Evolutionary conservation across 176 grass and related monocot species (phyloP).

Genomic region (Phoenix dactylifera): DNA sequence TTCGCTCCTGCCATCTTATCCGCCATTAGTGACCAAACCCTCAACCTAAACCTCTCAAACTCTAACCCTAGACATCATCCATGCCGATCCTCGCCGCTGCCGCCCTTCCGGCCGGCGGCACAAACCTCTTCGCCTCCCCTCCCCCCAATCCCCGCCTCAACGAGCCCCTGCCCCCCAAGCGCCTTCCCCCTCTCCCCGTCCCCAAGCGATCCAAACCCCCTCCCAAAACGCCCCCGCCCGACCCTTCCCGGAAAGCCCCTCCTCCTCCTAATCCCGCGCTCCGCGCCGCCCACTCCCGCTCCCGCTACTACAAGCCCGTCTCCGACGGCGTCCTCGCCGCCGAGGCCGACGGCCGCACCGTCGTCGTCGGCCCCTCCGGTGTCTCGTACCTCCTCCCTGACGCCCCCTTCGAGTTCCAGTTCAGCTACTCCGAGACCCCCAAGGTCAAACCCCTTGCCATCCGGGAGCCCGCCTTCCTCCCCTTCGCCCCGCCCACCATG

Average conservation of each 20-base stretch:
- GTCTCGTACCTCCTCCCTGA: constrained; percentile 66
- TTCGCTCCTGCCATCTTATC: too few relatives aligned
- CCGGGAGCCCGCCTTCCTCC: constrained; percentile 94
- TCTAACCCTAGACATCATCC: too few relatives aligned
- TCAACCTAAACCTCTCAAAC: too few relatives aligned
- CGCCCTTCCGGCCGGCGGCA: constrained; percentile 5
- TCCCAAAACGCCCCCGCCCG: not conserved
- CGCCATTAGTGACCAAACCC: too few relatives aligned
- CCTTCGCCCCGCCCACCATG: constrained; percentile 91
- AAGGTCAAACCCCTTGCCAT: constrained; percentile 74
- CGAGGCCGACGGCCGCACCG: constrained; percentile 43
- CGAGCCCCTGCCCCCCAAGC: constrained; percentile 4
- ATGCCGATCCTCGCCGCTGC: constrained; percentile 5
- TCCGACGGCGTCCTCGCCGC: constrained; percentile 44
- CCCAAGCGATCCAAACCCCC: not conserved
- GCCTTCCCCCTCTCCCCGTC: constrained; percentile 6
- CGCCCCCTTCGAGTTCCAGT: constrained; percentile 92
- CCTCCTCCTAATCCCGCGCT: constrained; percentile 29
- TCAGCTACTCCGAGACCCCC: constrained; percentile 90
- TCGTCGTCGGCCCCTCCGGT: constrained; percentile 62
- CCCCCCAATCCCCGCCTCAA: constrained; percentile 13
- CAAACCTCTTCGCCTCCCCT: constrained; percentile 13
- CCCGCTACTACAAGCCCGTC: constrained; percentile 77
- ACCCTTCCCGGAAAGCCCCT: not conserved
- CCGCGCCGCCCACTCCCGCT: constrained; percentile 45